Percentiles rank a stretch among this genome's conserved stretches.
Conservation (phyloP, 176 grass and related monocot species). For the Eremochloa ophiuroides region DNA sequence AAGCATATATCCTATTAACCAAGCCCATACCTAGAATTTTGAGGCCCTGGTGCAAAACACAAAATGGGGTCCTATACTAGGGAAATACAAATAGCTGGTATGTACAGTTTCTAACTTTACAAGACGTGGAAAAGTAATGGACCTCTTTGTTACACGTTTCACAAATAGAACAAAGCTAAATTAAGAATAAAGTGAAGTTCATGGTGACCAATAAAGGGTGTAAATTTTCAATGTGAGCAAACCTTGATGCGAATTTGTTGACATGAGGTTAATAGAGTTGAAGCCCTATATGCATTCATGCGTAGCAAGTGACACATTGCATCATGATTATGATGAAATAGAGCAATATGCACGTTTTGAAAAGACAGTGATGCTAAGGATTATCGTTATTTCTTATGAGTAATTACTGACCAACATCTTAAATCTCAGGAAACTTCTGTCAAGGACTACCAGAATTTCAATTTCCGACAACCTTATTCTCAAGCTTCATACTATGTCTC, state of each 20-base stretch:
- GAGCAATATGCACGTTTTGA: neutral
- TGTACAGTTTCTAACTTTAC: neutral
- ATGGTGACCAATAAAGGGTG: neutral
- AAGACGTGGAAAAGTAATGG: neutral
- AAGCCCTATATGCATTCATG: neutral
- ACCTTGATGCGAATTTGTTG: neutral
- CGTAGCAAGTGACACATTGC: neutral
- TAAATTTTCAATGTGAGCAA: neutral
- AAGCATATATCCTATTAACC: neutral
- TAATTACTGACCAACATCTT: slow-evolving; percentile 16
- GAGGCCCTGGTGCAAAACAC: no score
- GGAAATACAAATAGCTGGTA: no score
- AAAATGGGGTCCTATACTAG: no score
- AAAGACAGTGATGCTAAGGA: neutral
- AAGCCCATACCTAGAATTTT: no score
- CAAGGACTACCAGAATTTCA: slow-evolving; percentile 84
- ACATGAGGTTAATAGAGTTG: neutral
- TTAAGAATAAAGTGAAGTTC: neutral
- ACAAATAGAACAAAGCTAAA: neutral
- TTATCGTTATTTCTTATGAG: neutral
- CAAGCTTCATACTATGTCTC: slow-evolving; percentile 74
- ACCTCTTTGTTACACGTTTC: neutral
- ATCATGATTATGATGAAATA: neutral
- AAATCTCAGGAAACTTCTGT: slow-evolving; percentile 68
- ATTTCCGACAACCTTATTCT: slow-evolving; percentile 55